A percentile compares a stretch with the other conserved stretches of the same genome.
phyloP scores from a whole-genome alignment of 1,139 yeast species.

The Taphrina communis region DNA sequence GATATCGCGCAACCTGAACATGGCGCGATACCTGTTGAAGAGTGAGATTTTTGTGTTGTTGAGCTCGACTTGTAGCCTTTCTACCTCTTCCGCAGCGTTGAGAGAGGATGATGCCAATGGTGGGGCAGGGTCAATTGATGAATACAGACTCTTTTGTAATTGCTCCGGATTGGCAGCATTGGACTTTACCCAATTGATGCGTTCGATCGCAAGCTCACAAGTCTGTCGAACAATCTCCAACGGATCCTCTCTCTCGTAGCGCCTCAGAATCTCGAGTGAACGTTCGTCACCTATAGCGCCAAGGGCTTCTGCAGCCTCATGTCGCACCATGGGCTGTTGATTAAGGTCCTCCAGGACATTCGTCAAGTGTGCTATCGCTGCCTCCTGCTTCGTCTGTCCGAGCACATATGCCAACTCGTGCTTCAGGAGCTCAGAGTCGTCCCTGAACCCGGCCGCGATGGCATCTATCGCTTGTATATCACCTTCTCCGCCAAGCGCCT shows the following conservation, averaged over 20 bases:
- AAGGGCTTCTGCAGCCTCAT: slow-evolving; percentile 98
- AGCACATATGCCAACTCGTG: slow-evolving; percentile 98
- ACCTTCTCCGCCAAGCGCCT: slow-evolving; percentile 74
- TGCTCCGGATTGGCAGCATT: slow-evolving; percentile 71
- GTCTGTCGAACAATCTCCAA: slow-evolving; percentile 91
- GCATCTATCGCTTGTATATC: slow-evolving; percentile 75
- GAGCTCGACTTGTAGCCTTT: slow-evolving; percentile 68
- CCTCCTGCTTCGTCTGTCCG: slow-evolving; percentile 87
- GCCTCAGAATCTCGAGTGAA: slow-evolving; percentile 70
- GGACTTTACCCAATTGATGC: slow-evolving; percentile 80
- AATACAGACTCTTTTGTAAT: slow-evolving; percentile 67
- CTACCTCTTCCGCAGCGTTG: slow-evolving; percentile 61
- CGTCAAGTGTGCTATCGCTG: slow-evolving; percentile 76
- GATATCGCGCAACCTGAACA: slow-evolving; percentile 95
- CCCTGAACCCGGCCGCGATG: slow-evolving; percentile 79
- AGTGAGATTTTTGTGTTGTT: slow-evolving; percentile 79
- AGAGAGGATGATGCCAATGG: slow-evolving; percentile 69
- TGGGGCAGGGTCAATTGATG: slow-evolving; percentile 97
- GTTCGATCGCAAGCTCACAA: slow-evolving; percentile 93
- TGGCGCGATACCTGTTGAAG: slow-evolving; percentile 95
- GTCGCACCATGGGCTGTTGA: slow-evolving; percentile 92
- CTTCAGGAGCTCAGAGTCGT: slow-evolving; percentile 87
- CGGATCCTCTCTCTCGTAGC: slow-evolving; percentile 67
- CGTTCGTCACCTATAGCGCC: slow-evolving; percentile 90
- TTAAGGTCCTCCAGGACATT: slow-evolving; percentile 68